A percentile compares a stretch with the other conserved stretches of the same genome.
Conservation (phyloP, 257 asterid species). For the Prunella vulgaris region DNA sequence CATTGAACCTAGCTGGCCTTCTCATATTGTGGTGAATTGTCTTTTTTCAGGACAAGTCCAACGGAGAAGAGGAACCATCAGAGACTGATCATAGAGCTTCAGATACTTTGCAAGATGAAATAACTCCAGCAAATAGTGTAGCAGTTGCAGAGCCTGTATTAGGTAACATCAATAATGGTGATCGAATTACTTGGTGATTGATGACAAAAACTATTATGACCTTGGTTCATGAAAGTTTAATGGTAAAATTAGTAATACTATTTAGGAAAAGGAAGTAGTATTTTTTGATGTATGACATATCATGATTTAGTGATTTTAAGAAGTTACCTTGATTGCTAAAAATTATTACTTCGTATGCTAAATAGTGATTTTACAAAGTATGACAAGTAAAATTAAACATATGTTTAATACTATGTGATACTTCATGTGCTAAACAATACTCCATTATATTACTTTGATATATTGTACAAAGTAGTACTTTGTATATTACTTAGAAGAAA, state of each 20-base stretch:
- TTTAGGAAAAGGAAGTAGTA: too few species aligned
- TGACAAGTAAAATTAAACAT: too few species aligned
- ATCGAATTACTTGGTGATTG: background rate
- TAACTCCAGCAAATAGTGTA: background rate
- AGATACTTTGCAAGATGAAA: background rate
- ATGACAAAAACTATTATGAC: background rate
- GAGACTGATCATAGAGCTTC: background rate
- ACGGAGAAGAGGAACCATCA: background rate
- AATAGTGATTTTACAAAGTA: too few species aligned
- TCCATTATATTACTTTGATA: too few species aligned
- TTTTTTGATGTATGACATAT: too few species aligned
- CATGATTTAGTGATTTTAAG: background rate
- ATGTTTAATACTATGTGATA: too few species aligned
- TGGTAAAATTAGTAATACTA: background rate
- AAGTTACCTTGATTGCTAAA: too few species aligned
- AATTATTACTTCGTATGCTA: too few species aligned
- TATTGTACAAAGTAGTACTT: too few species aligned
- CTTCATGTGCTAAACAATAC: background rate
- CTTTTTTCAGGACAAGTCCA: constrained; percentile 11
- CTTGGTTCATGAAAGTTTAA: background rate
- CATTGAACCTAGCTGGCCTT: background rate
- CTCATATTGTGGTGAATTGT: background rate
- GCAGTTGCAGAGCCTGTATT: constrained; percentile 1
- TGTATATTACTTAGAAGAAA: too few species aligned
- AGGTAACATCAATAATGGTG: constrained; percentile 14